Base-by-base conservation (phyloP, 164 flowering plant genomes). In the Amborella trichopoda region DNA sequence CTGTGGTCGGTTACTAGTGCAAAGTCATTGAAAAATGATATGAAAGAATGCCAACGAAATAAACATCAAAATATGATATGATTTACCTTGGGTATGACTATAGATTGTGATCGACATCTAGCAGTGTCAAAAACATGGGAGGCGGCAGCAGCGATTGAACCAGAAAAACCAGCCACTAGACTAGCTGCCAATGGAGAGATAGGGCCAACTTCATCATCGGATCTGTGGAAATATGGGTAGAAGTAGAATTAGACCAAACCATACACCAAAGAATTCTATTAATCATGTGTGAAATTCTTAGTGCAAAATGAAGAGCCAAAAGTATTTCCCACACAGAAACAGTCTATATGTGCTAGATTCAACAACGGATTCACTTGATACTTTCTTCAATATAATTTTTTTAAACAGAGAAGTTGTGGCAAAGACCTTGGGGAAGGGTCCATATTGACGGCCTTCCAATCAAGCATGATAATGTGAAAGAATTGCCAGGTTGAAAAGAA, bases 71-170 rank as follows among this genome's bases (percentile, higher is more conserved):
- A 30, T 30, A 30, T 8, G 14, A 8, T 14, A 30, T 14, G 40
- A 37, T 37, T 39, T 68, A 83, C 96, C 94, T 80, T 86, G 17
- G 98, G 94, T 24, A 81, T 30, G 53, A 90, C 83, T 27, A 44
- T 58, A 58, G 89, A 81, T 28, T 83, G 87, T n/a, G 91, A 69
- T 55, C 94, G 80, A 49, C 62, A 56, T 71, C 53, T 83, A 3
- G 95, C 81, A 19, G 95, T 90, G 74, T 90, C 98, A 64, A 86
- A 86, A 64, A 75, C 32, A 70, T 90, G 95, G 60, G 98, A 90
- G 55, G 78, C 88, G 58, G 86, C 89, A 37, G 98, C 95, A 65
- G 94, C 98, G 44, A 86, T 14, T 24, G 84, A 58, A 49, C 89
- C 94, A 39, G 95, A 83, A 68, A 86, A 48, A 45, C 91, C 95